Evolutionary conservation across 805 yeast genomes (phyloP), one percentile per base, ranked within the genome.

Genomic region (Lachancea nothofagi): DNA sequence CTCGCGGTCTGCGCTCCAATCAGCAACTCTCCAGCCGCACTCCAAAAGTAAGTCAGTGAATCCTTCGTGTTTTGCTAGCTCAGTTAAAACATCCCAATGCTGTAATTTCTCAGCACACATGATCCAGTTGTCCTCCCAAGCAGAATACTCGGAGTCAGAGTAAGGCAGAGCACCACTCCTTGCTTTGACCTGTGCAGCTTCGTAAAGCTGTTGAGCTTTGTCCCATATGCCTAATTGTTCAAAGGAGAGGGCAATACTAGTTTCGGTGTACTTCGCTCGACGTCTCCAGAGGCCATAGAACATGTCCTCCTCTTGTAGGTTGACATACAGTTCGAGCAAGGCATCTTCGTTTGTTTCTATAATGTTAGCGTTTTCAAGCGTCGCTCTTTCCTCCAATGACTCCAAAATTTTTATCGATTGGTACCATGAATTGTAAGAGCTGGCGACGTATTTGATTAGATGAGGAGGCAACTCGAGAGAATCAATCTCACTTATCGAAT

Each of bases 121-220:
- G 41, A 93, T 88, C 99, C 99, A 93, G 54, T 89, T 94, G 57
- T 93, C 98, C 64, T 94, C 98, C 99, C 99, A 93, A 24, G 93
- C 69, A 0, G 93, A 80, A 53, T 93, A 93, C 57, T 93, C 99
- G 1, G 94, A 77, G 55, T 93, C 97, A 20, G 96, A 87, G 57
- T 86, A 93, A 0, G 99, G 98, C 28, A 93, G 66, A 3, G 84
- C 94, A 2, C 97, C 97, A 55, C 95, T 83, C 42, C 98, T 70
- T 0, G 98, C 97, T 52, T 90, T 89, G 42, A 93, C 84, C 65
- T 93, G 99, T 1, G 98, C 98, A 17, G 88, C 79, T 63, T 93
- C 99, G 52, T 94, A 94, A 46, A 90, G 66, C 56, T 88, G 94
- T 59, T 87, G 82, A 0, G 97, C 97, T 46, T 85, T 82, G 44